phyloP scores from a whole-genome alignment of 1,139 yeast genomes.

The Magnusiomyces tetraspermus region DNA sequence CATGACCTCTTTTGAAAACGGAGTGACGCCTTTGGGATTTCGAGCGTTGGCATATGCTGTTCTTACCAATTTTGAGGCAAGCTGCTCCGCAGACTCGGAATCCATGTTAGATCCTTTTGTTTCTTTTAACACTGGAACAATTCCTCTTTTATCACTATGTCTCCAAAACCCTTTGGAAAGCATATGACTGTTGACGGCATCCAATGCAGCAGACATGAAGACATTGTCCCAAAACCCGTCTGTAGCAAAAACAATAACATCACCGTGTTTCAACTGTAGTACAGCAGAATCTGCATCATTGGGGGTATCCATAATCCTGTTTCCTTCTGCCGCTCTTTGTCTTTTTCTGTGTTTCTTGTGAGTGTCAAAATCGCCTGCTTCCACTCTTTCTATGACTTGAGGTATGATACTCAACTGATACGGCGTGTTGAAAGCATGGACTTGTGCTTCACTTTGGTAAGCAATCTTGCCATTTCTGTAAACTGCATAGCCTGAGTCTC shows the following conservation, averaged over 20 bases:
- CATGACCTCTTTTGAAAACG: conserved; percentile 74
- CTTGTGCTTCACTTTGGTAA: conserved; percentile 65
- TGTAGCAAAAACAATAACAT: conserved; percentile 75
- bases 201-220: conserved; percentile 60
- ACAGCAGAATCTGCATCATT: conserved; percentile 37
- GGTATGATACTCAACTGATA: conserved; percentile 86
- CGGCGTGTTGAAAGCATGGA: conserved; percentile 86
- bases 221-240: conserved; percentile 93
- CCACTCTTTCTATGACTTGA: conserved; percentile 42
- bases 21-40: conserved; percentile 69
- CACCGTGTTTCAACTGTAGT: conserved; percentile 42
- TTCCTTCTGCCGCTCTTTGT: conserved; percentile 37
- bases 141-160: background rate
- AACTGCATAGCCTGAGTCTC: conserved; percentile 92
- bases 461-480: conserved; percentile 59
- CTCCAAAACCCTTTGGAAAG: conserved; percentile 13
- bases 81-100: conserved; percentile 23
- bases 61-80: conserved; percentile 52
- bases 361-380: conserved; percentile 16
- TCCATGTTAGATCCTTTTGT: conserved; percentile 8
- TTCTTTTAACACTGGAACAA: conserved; percentile 5
- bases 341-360: conserved; percentile 16
- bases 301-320: conserved; percentile 46
- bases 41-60: conserved; percentile 62
- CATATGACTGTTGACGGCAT: conserved; percentile 30